Base-by-base conservation (phyloP, 106 monocot species). In the Dendrobium nobile region DNA sequence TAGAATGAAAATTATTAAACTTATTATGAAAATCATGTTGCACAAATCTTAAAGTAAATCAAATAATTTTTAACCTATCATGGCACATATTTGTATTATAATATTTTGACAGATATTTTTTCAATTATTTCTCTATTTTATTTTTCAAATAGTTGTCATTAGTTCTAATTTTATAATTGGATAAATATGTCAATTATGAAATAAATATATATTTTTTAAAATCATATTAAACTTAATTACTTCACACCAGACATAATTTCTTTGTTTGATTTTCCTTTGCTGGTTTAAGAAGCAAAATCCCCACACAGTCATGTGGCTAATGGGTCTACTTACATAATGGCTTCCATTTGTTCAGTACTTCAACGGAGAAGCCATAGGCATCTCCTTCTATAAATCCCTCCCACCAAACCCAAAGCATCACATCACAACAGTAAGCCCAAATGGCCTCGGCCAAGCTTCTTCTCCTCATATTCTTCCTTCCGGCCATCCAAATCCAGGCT, bases 281-380 rank as follows among this genome's bases (percentile, higher is more conserved):
- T n/a, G 61, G 61, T 22, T 61, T 61, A 61, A n/a, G 61, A 61
- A 61, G 61, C 61, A 61, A 61, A 15, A 61, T 22, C 61, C 61
- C 22, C 61, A 61, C 61, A 6, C 61, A 61, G 1, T 4, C 22
- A 22, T 61, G 61, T 6, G n/a, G 56, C 56, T 56, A 56, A 19
- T 56, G 56, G 13, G 13, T 56, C 3, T 11, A 18, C 15, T 45
- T 45, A 45, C 45, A 45, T 45, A 7, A 45, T 56, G 56, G 13
- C 19, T 19, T 56, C 56, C 56, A 56, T 56, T 22, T n/a, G 24
- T 20, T 61, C n/a, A 61, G 5, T 61, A 61, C 61, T 61, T 22
- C 1, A 61, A 61, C 22, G 61, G 61, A 22, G 6, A 61, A 51
- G 10, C 10, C 61, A 61, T 7, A 4, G 61, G 61, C 61, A 10